Base-by-base conservation (phyloP, 345 rosid genomes). In the Boechera divaricarpa region DNA sequence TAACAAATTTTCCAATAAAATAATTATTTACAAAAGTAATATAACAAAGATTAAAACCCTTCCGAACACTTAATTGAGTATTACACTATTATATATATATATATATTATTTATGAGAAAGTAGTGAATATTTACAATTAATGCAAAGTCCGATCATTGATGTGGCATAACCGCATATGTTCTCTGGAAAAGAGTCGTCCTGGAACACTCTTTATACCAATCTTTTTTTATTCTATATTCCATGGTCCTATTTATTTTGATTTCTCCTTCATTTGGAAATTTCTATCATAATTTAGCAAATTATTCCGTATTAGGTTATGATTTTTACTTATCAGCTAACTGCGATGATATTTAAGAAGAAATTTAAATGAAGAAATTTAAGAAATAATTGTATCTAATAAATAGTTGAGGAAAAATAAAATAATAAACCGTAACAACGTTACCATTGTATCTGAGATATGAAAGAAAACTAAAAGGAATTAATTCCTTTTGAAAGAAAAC, bases 181-280 rank as follows among this genome's bases (percentile, higher is more conserved):
- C 73, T 39, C 39, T n/a, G 1, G 39, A 21, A 54, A 53, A 69
- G n/a, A 54, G 28, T 35, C 4, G 39, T 54, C 28, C 28, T 52
- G 49, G 24, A 52, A 67, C 35, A 53, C 35, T 15, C 62, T 36
- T 67, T 28, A 53, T 39, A 53, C 62, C 52, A 26, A 52, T 38
- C 6, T 69, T 69, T 44, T 39, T 53, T 16, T 54, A 54, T 15
- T 39, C 47, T 12, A 29, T 24, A 64, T 64, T 64, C 69, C 54
- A 29, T 28, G 5, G 24, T 29, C 18, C 9, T 31, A 31, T 56
- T 29, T 5, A 13, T 31, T 13, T 6, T 6, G 0, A 42, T 5
- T 24, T 39, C 67, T 42, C 28, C 36, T 41, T 6, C 11, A 15
- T 32, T 28, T 28, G 1, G 0, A 35, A 29, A 63, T 42, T 7